Evolutionary conservation across 495 filamentous ascomycete species (phyloP).

Genomic region (Tuber brumale): DNA sequence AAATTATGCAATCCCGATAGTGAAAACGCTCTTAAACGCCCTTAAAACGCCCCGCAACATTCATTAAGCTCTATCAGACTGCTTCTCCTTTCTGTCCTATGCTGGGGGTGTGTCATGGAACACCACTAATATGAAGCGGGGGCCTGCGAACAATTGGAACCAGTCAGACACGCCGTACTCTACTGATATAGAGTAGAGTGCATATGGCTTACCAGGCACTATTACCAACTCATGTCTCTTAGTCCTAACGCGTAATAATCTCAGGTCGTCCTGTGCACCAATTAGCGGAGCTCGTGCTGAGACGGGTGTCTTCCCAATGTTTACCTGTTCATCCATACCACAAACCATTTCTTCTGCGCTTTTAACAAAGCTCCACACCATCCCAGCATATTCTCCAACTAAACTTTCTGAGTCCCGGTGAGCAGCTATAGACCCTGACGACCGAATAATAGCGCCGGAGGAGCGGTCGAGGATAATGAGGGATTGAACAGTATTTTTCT

Average conservation of each 20-base stretch:
- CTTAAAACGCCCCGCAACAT: slow-evolving; percentile 27
- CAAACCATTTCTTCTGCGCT: slow-evolving; percentile 38
- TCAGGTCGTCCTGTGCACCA: slow-evolving; percentile 31
- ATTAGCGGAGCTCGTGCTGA: slow-evolving; percentile 5
- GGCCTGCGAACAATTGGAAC: slow-evolving; percentile 15
- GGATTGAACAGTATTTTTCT: slow-evolving; percentile 37
- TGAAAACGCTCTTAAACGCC: slow-evolving; percentile 17
- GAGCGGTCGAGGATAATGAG: slow-evolving; percentile 36
- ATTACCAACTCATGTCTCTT: slow-evolving; percentile 56
- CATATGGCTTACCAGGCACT: slow-evolving; percentile 46
- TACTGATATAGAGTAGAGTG: not conserved
- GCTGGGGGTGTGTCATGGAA: slow-evolving; percentile 40
- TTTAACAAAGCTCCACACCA: slow-evolving; percentile 41
- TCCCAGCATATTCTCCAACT: slow-evolving; percentile 36
- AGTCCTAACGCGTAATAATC: slow-evolving; percentile 40
- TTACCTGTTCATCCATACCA: slow-evolving; percentile 38
- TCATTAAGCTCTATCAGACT: slow-evolving; percentile 4
- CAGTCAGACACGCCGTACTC: not conserved
- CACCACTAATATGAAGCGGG: slow-evolving; percentile 38
- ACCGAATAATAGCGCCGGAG: slow-evolving; percentile 37
- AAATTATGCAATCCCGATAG: slow-evolving; percentile 1
- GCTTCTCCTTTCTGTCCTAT: slow-evolving; percentile 6
- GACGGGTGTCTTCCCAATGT: not conserved
- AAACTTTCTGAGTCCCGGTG: slow-evolving; percentile 35
- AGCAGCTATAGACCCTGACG: slow-evolving; percentile 37